Evolutionary conservation across 129 eudicot species (phyloP), one percentile per base, ranked within the genome.

Genomic region (Flaveria linearis): DNA sequence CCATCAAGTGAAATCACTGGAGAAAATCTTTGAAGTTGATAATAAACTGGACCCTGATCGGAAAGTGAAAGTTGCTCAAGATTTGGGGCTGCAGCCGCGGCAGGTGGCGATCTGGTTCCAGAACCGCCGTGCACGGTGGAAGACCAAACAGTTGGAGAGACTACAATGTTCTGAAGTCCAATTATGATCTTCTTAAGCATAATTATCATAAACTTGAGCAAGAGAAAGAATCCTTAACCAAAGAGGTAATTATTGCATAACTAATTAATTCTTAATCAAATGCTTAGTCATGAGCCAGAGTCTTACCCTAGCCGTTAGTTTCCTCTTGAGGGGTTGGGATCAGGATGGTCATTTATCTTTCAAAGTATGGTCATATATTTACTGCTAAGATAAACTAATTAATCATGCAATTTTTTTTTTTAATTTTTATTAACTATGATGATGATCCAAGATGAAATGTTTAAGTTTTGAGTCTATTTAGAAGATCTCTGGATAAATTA

Each of bases 41-140:
- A 90, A 82, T 80, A 90, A 87, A 68, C 92, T 90, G 12, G 90
- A 90, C 46, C 92, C 92, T 2, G 92, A 86, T 46, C 76, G 88
- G 60, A 90, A 90, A 78, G 69, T 84, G 46, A 88, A 84, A 60
- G 76, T 90, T 42, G 96, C 96, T 2, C 82, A 82, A 17, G 96
- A 90, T 71, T 58, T 90, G 72, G 92, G 92, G 36, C 86, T 90
- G 58, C 88, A 90, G 64, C 96, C 96, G 0, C 83, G 96, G 64
- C 96, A 90, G 72, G 90, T 90, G 47, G 90, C 96, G 20, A 84
- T 90, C 25, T 90, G 96, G 96, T 90, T 90, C 86, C 96, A 90
- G 51, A 90, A 90, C 71, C 96, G 92, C 47, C 92, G 92, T 12
- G 96, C 96, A 47, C 85, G 96, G 15, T 87, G 92, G 92, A 90